These are phyloP conservation scores for Hortiboletus rubellus DNA, from an alignment of 1,284 basidiomycete species.

Conservation along the genomic window DNA sequence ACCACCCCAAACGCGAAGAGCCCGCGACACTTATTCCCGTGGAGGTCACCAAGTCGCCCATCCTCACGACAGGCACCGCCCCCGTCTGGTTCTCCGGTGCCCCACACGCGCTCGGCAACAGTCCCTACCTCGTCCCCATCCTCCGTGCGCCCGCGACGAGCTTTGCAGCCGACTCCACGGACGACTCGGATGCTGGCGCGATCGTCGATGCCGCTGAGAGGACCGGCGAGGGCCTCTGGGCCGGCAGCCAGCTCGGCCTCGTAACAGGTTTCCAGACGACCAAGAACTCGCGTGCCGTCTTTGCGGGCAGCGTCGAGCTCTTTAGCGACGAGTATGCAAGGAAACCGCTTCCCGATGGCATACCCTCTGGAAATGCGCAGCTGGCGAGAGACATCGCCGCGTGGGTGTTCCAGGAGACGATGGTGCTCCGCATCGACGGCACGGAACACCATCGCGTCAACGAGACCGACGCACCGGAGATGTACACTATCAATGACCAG, in stretches of 20 bases:
- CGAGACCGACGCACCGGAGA: conserved; percentile 55
- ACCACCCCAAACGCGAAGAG: conserved; percentile 67
- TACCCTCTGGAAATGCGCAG: conserved; percentile 70
- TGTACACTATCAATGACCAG: conserved; percentile 87
- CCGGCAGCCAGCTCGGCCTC: conserved; percentile 72
- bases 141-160: conserved; percentile 76
- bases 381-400: conserved; percentile 75
- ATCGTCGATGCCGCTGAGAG: conserved; percentile 67
- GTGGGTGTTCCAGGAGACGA: conserved; percentile 91
- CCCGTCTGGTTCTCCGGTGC: conserved; percentile 79
- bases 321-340: conserved; percentile 72
- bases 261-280: conserved; percentile 89
- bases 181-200: conserved; percentile 55
- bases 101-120: conserved; percentile 72
- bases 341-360: conserved; percentile 58
- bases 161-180: conserved; percentile 64
- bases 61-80: conserved; percentile 49
- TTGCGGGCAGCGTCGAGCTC: conserved; percentile 79
- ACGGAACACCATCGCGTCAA: conserved; percentile 74
- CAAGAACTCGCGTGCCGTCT: conserved; percentile 76
- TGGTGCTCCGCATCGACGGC: conserved; percentile 77
- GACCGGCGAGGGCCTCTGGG: conserved; percentile 75
- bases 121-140: conserved; percentile 83
- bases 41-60: conserved; percentile 40
- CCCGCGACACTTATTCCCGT: conserved; percentile 63